These are phyloP conservation scores for Lachancea cidri DNA, from an alignment of 805 yeast species.

Conservation along the genomic window DNA sequence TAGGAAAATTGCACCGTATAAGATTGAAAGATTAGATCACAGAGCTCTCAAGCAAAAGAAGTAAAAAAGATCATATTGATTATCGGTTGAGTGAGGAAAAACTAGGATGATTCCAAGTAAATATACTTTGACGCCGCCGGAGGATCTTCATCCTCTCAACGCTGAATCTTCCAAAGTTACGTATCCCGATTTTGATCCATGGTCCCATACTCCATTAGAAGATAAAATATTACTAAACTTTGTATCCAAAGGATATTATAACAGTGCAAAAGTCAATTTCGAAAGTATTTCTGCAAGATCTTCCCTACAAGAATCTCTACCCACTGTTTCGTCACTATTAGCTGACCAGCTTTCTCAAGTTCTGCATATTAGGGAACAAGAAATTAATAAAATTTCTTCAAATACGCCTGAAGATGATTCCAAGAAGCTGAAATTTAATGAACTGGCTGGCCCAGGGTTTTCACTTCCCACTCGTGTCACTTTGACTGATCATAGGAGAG, in stretches of 20 bases:
- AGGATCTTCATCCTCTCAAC: conserved; percentile 28
- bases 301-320: conserved; percentile 30
- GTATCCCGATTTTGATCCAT: conserved; percentile 34
- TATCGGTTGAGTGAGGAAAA: background rate
- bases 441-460: conserved; percentile 30
- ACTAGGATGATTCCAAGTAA: conserved; percentile 21
- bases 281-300: conserved; percentile 36
- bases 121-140: conserved; percentile 31
- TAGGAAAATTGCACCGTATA: background rate
- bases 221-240: conserved; percentile 29
- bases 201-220: conserved; percentile 30
- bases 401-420: conserved; percentile 6
- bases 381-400: conserved; percentile 27
- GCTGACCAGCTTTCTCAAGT: conserved; percentile 28
- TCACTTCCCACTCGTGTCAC: conserved; percentile 56
- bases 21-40: background rate
- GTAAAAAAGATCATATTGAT: background rate
- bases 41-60: background rate
- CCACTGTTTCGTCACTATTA: conserved; percentile 26
- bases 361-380: conserved; percentile 27
- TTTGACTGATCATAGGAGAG: conserved; percentile 78
- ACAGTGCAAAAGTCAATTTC: conserved; percentile 31
- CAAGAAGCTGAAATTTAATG: conserved; percentile 11
- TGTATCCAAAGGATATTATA: conserved; percentile 32
- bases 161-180: conserved; percentile 8